Percentiles rank a stretch among this genome's conserved stretches.
These are phyloP conservation scores for Plasmodium malariae DNA, from an alignment of 169 alveolate genomes.

Conservation along the genomic window DNA sequence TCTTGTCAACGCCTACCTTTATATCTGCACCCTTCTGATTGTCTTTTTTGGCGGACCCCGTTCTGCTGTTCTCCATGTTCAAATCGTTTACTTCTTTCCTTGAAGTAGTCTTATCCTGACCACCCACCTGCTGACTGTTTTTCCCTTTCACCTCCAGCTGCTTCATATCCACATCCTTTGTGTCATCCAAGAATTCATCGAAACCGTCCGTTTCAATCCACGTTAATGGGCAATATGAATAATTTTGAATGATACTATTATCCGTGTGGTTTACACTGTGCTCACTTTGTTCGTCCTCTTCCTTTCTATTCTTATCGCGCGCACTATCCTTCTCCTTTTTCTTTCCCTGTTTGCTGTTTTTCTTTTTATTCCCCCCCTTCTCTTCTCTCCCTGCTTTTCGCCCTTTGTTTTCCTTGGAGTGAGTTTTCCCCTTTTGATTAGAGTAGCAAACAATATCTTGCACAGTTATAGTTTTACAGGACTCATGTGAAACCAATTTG, in stretches of 20 bases:
- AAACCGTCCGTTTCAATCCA: constrained; percentile 73
- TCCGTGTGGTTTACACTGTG: background rate
- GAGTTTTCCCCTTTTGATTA: background rate
- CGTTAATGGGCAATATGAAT: constrained; percentile 31
- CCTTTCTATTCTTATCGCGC: background rate
- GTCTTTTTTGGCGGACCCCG: background rate
- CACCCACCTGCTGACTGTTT: background rate
- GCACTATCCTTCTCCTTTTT: background rate
- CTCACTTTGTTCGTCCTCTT: background rate
- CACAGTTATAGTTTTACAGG: constrained; percentile 29
- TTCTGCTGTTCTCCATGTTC: background rate
- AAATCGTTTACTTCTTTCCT: background rate
- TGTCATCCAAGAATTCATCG: constrained; percentile 70
- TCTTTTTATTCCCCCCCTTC: background rate
- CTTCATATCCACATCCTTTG: constrained; percentile 49
- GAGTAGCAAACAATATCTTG: background rate
- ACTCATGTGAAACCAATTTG: constrained; percentile 39
- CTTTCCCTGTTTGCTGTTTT: constrained; percentile 2
- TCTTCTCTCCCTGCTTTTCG: background rate
- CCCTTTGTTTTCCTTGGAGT: background rate
- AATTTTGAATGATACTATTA: constrained; percentile 13
- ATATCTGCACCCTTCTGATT: background rate
- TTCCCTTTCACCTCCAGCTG: constrained; percentile 36
- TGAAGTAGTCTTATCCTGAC: background rate
- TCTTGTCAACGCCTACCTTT: background rate